Base-by-base conservation (phyloP, 192 early-diverging fungal species). In the Coemansia sp. region DNA sequence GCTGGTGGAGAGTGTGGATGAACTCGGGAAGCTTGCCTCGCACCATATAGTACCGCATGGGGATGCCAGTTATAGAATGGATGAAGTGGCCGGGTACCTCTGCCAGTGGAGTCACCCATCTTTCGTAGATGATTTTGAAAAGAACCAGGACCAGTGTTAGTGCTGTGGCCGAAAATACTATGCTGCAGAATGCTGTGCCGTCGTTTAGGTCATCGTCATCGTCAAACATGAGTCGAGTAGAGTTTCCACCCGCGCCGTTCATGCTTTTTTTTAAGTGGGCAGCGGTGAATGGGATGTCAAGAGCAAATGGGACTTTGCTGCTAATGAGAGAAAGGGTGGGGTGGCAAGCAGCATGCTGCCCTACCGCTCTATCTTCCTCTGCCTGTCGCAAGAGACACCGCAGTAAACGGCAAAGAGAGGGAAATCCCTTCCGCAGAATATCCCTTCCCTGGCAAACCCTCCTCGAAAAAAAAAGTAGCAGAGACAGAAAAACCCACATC, bases 11-110 rank as follows among this genome's bases (percentile, higher is more conserved):
- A 8, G 7, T 9, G 13, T 48, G 11, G 0, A 67, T 27, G 9
- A 51, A 55, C n/a, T 49, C 20, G 5, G 70, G 70, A 43, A 74
- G 30, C 4, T 18, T 40, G 32, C 70, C 70, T 4, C 60, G 53
- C 4, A 74, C n/a, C 64, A 74, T 74, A 19, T 74, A 39, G 56
- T 59, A 67, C 9, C 63, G 54, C 64, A 74, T 74, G 8, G 60
- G 64, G 8, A 74, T 26, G 30, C 64, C 61, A 3, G 54, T 54
- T 8, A 74, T 30, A 0, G 64, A 63, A 44, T 67, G 38, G 9
- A 56, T 3, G 27, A 59, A 53, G 5, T 8, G 14, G 1, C 70
- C 70, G 0, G 70, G 70, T 0, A 67, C 59, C 7, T 36, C 19
- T 1, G 51, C 43, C 12, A 74, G 47, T 7, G 64, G 70, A 14